These are phyloP conservation scores for Sedum album DNA, from an alignment of 164 flowering plant genomes.

Conservation along the genomic window DNA sequence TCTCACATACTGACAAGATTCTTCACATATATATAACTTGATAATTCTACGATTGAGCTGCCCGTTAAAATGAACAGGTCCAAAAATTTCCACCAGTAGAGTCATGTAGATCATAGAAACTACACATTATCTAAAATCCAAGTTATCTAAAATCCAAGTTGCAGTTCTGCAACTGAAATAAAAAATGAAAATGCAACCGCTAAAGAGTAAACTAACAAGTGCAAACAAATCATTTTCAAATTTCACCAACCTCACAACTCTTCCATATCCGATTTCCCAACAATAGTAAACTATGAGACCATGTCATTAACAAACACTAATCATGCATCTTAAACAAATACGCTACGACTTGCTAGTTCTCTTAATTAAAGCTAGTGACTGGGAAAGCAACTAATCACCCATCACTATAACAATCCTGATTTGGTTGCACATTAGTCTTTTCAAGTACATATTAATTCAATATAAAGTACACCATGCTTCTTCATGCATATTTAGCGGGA, in stretches of 20 bases:
- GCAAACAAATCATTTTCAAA: background rate
- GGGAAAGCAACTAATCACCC: background rate
- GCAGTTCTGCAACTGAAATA: background rate
- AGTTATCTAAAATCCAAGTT: background rate
- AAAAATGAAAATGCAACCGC: background rate
- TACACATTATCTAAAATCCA: background rate
- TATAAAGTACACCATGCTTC: background rate
- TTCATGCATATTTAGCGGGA: background rate
- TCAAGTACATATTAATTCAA: background rate
- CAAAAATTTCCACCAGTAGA: background rate
- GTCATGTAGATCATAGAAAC: background rate
- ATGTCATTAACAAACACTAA: background rate
- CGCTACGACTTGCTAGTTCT: background rate
- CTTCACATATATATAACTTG: no score
- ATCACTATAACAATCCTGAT: background rate
- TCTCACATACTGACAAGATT: background rate
- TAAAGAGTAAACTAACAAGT: background rate
- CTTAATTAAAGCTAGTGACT: background rate
- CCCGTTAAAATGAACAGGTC: background rate
- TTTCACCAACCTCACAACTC: background rate
- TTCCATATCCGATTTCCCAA: background rate
- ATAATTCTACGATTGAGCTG: background rate
- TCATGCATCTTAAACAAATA: background rate
- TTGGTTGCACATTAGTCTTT: background rate
- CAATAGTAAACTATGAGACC: background rate